Evolutionary conservation across 805 yeast species (phyloP).

Genomic region (Candida oleophila): DNA sequence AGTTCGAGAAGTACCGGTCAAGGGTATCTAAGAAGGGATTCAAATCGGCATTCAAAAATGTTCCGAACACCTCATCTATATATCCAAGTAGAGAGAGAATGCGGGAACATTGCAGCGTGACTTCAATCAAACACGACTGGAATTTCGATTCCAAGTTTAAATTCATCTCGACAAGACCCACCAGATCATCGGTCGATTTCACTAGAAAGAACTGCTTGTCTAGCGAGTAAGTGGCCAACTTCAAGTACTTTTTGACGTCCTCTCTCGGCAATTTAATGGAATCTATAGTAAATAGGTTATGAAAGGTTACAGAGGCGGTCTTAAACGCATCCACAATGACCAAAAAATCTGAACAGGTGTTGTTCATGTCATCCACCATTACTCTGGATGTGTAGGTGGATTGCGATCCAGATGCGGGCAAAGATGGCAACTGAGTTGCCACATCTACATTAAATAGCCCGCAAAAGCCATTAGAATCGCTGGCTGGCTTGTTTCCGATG

Average conservation of each 20-base stretch:
- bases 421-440: conserved; percentile 31
- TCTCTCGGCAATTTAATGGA: conserved; percentile 20
- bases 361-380: conserved; percentile 10
- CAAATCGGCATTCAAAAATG: conserved; percentile 18
- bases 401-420: conserved; percentile 2
- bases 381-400: conserved; percentile 11
- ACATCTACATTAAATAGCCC: conserved; percentile 29
- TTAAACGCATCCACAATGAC: conserved; percentile 21
- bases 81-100: conserved; percentile 23
- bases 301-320: conserved; percentile 28
- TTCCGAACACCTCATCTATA: conserved; percentile 19
- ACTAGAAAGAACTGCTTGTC: conserved; percentile 27
- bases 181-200: conserved; percentile 4
- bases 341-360: conserved; percentile 21
- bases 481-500: not conserved
- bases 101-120: conserved; percentile 24
- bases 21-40: conserved; percentile 22
- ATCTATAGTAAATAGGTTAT: conserved; percentile 27
- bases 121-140: conserved; percentile 15
- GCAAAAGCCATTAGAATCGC: conserved; percentile 10
- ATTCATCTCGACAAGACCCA: conserved; percentile 14
- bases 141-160: conserved; percentile 11
- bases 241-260: conserved; percentile 10
- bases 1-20: conserved; percentile 34
- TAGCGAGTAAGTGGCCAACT: conserved; percentile 10